Conservation (phyloP, 2,329 filamentous ascomycete species). For the Cadophora sp. region DNA sequence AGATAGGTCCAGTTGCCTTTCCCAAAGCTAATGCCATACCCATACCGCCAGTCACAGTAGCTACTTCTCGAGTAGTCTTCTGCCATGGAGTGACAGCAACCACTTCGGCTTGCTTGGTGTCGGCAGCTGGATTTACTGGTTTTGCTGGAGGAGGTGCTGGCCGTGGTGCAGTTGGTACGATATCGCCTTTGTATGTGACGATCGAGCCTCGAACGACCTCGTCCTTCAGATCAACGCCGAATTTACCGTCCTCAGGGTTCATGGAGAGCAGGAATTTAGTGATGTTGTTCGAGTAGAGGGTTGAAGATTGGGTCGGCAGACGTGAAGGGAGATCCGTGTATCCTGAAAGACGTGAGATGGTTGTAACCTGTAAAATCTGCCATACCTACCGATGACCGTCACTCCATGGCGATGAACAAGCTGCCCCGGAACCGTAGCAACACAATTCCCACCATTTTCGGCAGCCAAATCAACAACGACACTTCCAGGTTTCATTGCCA, state of each 20-base stretch:
- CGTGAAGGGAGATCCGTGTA: slow-evolving; percentile 90
- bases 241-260: slow-evolving; percentile 77
- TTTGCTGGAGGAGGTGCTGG: slow-evolving; percentile 63
- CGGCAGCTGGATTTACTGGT: slow-evolving; percentile 56
- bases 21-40: slow-evolving; percentile 76
- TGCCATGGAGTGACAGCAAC: slow-evolving; percentile 83
- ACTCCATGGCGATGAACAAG: slow-evolving; percentile 76
- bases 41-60: slow-evolving; percentile 79
- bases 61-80: slow-evolving; percentile 77
- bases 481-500: slow-evolving; percentile 82
- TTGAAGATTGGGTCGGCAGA: slow-evolving; percentile 87
- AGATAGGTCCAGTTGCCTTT: slow-evolving; percentile 80
- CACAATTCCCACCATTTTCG: slow-evolving; percentile 88
- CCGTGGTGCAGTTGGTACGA: slow-evolving; percentile 78
- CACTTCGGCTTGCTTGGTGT: slow-evolving; percentile 58
- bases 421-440: slow-evolving; percentile 78
- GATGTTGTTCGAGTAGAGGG: slow-evolving; percentile 92
- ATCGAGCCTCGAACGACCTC: slow-evolving; percentile 88
- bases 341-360: slow-evolving; percentile 48
- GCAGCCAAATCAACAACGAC: slow-evolving; percentile 88
- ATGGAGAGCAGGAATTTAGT: slow-evolving; percentile 88
- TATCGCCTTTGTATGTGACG: slow-evolving; percentile 77
- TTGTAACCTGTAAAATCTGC: slow-evolving; percentile 35
- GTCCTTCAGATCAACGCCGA: slow-evolving; percentile 80
- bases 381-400: slow-evolving; percentile 75